These are phyloP conservation scores for Didymella exigua DNA, from an alignment of 2,329 filamentous ascomycete species.

Conservation along the genomic window DNA sequence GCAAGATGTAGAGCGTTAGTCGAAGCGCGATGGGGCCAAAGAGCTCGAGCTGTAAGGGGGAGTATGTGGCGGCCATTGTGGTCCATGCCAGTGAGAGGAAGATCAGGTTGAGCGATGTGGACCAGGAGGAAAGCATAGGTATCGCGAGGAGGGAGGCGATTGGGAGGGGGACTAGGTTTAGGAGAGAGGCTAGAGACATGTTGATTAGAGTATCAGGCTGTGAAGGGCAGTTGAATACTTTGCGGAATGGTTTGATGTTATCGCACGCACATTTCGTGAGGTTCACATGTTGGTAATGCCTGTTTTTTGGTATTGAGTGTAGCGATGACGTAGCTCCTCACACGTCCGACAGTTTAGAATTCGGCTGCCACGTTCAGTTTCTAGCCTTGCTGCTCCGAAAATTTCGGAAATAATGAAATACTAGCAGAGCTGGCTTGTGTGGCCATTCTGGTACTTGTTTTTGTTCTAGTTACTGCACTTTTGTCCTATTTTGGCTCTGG, in stretches of 20 bases:
- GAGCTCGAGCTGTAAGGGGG: conserved; percentile 75
- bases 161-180: conserved; percentile 47
- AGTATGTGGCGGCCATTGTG: conserved; percentile 78
- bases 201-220: neutral
- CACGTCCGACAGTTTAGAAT: neutral
- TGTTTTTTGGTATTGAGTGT: conserved; percentile 19
- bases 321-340: conserved; percentile 13
- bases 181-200: conserved; percentile 40
- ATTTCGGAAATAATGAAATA: too few species aligned
- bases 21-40: conserved; percentile 72
- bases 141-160: conserved; percentile 70
- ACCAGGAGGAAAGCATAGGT: conserved; percentile 75
- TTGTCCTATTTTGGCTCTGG: too few species aligned
- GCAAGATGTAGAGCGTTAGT: conserved; percentile 72
- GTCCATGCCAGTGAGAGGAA: conserved; percentile 94
- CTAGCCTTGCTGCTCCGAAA: neutral
- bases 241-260: neutral
- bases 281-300: conserved; percentile 6
- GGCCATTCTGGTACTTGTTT: too few species aligned
- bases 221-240: neutral
- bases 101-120: conserved; percentile 79
- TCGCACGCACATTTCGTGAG: neutral
- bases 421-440: too few species aligned
- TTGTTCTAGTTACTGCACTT: too few species aligned
- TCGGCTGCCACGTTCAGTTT: neutral